These are phyloP conservation scores for Vishniacozyma victoriae DNA, from an alignment of 768 basidiomycete genomes.

Conservation along the genomic window DNA sequence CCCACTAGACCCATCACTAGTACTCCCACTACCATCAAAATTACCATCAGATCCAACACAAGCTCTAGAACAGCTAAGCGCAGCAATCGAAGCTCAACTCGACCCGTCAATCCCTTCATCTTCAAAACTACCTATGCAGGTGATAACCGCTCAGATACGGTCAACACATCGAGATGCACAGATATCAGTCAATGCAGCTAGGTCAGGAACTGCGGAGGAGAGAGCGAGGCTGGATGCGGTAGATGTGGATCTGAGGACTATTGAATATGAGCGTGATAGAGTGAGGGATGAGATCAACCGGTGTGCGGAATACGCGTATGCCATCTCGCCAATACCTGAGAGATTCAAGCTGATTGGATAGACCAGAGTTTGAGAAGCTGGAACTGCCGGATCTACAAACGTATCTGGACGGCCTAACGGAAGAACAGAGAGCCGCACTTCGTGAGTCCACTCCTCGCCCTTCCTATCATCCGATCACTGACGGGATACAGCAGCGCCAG, in stretches of 20 bases:
- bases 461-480: not conserved
- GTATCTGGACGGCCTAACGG: conserved; percentile 10
- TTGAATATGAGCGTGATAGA: conserved; percentile 31
- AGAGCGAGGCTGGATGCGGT: conserved; percentile 23
- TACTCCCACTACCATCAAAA: conserved; percentile 22
- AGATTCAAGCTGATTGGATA: conserved; percentile 5
- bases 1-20: conserved; percentile 29
- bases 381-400: conserved; percentile 14
- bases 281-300: conserved; percentile 31
- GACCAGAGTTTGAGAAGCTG: conserved; percentile 26
- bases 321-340: not conserved
- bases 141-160: conserved; percentile 25
- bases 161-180: conserved; percentile 23
- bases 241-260: conserved; percentile 24
- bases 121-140: conserved; percentile 3
- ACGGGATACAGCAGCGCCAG: conserved; percentile 9
- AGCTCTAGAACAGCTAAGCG: conserved; percentile 15
- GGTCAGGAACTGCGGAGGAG: conserved; percentile 19
- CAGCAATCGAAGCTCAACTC: conserved; percentile 11
- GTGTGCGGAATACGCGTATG: conserved; percentile 38
- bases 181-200: conserved; percentile 30
- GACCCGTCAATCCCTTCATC: not conserved
- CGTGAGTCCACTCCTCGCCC: conserved; percentile 15
- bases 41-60: conserved; percentile 21
- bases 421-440: conserved; percentile 5